Evolutionary conservation across 768 basidiomycete species (phyloP).

Genomic region (Rhizopogon vulgaris): DNA sequence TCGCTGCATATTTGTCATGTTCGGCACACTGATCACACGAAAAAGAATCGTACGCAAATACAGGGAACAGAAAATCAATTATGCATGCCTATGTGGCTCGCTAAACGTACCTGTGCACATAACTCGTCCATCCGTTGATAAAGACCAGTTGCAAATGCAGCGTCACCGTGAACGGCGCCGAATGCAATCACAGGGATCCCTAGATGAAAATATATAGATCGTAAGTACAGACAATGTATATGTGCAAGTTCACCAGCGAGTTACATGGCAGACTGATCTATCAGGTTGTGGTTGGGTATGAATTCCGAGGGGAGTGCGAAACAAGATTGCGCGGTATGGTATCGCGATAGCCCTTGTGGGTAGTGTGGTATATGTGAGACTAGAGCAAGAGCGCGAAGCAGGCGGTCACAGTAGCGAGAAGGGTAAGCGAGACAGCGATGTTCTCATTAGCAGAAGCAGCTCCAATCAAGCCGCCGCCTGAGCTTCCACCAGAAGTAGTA

Average conservation of each 20-base stretch:
- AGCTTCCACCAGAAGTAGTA: slow-evolving; percentile 1
- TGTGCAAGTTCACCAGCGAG: no score
- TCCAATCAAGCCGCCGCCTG: neutral
- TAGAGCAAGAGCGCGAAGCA: slow-evolving; percentile 7
- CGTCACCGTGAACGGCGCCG: no score
- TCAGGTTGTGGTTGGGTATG: neutral
- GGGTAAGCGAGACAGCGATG: slow-evolving; percentile 8
- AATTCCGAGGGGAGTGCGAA: neutral
- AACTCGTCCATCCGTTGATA: no score
- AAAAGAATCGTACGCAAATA: neutral
- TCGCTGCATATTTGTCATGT: slow-evolving; percentile 28
- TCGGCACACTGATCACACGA: neutral
- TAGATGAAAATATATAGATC: no score
- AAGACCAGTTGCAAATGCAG: no score
- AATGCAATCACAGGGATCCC: no score
- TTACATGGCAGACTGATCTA: neutral
- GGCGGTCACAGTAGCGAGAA: slow-evolving; percentile 9
- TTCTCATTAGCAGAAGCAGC: slow-evolving; percentile 1
- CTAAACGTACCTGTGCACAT: no score
- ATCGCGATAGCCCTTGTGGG: neutral
- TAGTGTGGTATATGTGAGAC: neutral
- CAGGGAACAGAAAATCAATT: no score
- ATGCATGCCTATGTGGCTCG: no score
- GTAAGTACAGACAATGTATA: no score
- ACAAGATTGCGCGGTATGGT: neutral